Conservation (phyloP, 192 early-diverging fungal genomes). For the Coemansia sp. region DNA sequence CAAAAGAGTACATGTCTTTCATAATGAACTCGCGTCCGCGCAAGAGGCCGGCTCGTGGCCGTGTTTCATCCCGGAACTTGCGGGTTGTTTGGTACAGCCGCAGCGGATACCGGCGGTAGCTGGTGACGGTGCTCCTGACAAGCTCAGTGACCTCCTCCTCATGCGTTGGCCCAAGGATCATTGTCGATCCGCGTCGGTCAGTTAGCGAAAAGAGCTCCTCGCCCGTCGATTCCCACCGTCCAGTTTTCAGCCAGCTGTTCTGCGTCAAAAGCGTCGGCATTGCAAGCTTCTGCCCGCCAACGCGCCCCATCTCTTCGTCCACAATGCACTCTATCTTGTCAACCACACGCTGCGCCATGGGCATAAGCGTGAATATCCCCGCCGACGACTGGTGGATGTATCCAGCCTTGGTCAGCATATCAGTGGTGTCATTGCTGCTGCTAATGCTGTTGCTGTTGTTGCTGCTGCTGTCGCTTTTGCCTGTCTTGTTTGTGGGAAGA, state of each 20-base stretch:
- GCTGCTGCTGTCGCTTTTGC: conserved; percentile 5
- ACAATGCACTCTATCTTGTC: conserved; percentile 78
- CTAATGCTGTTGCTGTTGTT: neutral
- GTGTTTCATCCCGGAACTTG: conserved; percentile 83
- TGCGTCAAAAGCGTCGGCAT: conserved; percentile 69
- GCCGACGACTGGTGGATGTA: conserved; percentile 74
- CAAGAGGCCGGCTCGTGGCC: conserved; percentile 81
- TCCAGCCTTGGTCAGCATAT: conserved; percentile 47
- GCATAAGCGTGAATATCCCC: conserved; percentile 82
- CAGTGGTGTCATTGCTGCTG: conserved; percentile 13
- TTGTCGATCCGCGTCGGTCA: conserved; percentile 72
- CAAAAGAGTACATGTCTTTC: conserved; percentile 95
- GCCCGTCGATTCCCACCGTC: conserved; percentile 74
- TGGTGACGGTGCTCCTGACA: conserved; percentile 65
- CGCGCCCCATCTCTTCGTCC: conserved; percentile 74
- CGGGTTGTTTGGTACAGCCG: conserved; percentile 86
- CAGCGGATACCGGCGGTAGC: conserved; percentile 76
- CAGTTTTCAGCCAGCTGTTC: conserved; percentile 77
- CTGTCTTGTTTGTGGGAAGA: conserved; percentile 42
- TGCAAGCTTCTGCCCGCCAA: conserved; percentile 74
- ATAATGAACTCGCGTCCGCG: conserved; percentile 91
- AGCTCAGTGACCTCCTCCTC: conserved; percentile 88
- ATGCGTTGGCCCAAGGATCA: conserved; percentile 82
- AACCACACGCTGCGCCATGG: conserved; percentile 75
- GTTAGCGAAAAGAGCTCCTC: conserved; percentile 70